Percentiles rank a stretch among this genome's conserved stretches.
These are phyloP conservation scores for Chalciporus chontae DNA, from an alignment of 768 basidiomycete genomes.

Conservation along the genomic window DNA sequence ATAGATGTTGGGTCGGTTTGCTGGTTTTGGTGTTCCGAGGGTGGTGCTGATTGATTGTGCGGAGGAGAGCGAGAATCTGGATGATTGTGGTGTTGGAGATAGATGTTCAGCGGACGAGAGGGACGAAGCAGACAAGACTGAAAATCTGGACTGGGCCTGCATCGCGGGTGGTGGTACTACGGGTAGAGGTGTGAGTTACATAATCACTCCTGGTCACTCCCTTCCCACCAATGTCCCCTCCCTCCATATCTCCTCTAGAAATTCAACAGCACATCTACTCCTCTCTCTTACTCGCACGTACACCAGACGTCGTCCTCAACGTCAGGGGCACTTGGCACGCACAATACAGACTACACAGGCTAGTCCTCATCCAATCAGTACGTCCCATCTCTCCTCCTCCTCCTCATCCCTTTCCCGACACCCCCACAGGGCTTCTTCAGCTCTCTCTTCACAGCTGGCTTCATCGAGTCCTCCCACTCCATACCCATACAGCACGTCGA, in stretches of 20 bases:
- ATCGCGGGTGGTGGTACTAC: conserved; percentile 38
- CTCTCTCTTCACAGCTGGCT: conserved; percentile 80
- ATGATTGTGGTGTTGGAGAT: conserved; percentile 57
- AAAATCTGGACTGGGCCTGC: conserved; percentile 66
- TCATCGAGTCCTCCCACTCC: conserved; percentile 51
- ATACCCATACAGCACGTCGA: conserved; percentile 51
- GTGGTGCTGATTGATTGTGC: conserved; percentile 45
- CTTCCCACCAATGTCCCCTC: conserved; percentile 40
- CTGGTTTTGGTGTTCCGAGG: conserved; percentile 33
- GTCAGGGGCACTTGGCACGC: conserved; percentile 68
- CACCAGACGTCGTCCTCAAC: conserved; percentile 74
- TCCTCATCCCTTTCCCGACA: neutral
- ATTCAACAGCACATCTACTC: conserved; percentile 76
- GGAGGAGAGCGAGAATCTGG: conserved; percentile 68
- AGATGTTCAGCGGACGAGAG: conserved; percentile 42
- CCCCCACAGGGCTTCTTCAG: conserved; percentile 77
- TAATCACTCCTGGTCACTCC: no score
- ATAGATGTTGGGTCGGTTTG: conserved; percentile 72
- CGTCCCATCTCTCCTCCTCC: conserved; percentile 23
- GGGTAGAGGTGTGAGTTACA: no score
- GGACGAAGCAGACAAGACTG: conserved; percentile 62
- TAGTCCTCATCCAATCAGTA: conserved; percentile 87
- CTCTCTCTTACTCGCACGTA: conserved; percentile 66
- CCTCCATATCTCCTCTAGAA: conserved; percentile 46
- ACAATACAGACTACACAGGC: conserved; percentile 75